Evolutionary conservation across 176 grass and related monocot genomes (phyloP).

Genomic region (Elaeis guineensis): DNA sequence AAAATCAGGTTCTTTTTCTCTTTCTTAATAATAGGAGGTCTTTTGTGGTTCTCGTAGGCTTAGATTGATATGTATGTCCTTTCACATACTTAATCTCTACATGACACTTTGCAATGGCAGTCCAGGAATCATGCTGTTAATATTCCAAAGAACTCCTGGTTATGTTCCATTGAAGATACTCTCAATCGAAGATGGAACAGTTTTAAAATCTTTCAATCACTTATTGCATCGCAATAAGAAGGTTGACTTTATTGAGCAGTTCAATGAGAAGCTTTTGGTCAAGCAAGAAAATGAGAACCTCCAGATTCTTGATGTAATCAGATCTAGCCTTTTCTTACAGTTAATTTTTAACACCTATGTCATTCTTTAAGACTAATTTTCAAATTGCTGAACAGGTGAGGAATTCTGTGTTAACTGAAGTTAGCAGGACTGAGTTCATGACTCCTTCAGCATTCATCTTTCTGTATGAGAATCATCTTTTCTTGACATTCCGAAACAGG

Average conservation of each 20-base stretch:
- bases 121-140: conserved; percentile 97
- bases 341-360: not conserved
- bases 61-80: too few relatives aligned
- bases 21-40: not conserved
- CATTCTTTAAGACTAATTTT: not conserved
- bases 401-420: conserved; percentile 81
- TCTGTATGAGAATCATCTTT: conserved; percentile 97
- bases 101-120: conserved; percentile 29
- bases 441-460: conserved; percentile 97
- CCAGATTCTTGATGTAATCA: conserved; percentile 89
- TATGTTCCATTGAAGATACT: conserved; percentile 93
- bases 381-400: conserved; percentile 41
- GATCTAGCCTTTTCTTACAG: conserved; percentile 3
- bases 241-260: conserved; percentile 98
- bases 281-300: conserved; percentile 97
- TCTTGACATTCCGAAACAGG: conserved; percentile 94
- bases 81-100: not conserved
- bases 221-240: conserved; percentile 90
- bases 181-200: conserved; percentile 90
- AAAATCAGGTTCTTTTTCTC: conserved; percentile 68
- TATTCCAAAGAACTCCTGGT: conserved; percentile 68
- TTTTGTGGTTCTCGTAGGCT: too few relatives aligned
- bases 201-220: conserved; percentile 80
- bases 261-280: conserved; percentile 61
- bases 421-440: conserved; percentile 76